phyloP scores from a whole-genome alignment of 257 asterid species.

The Solanum peruvianum region DNA sequence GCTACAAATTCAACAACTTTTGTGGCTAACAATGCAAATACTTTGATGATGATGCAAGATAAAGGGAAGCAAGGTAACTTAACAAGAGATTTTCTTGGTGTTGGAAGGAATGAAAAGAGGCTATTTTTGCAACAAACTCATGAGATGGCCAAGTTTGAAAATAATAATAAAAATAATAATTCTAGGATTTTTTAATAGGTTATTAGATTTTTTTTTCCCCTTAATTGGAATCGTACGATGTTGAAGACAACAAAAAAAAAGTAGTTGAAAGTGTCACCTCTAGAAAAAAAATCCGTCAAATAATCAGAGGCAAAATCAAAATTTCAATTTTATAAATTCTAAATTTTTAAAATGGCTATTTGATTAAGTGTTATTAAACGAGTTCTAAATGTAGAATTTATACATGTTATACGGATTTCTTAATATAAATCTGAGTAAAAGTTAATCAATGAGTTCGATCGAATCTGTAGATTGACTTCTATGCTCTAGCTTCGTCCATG shows the following conservation, averaged over 20 bases:
- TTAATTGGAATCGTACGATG: not conserved
- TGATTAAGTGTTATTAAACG: not conserved
- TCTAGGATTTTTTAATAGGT: not conserved
- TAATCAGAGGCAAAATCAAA: not conserved
- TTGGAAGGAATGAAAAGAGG: constrained; percentile 33
- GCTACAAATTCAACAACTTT: constrained; percentile 5
- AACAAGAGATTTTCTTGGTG: constrained; percentile 78
- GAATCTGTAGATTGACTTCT: too few species aligned
- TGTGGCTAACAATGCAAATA: constrained; percentile 1
- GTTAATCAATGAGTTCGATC: too few species aligned
- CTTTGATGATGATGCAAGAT: not conserved
- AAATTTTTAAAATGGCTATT: not conserved
- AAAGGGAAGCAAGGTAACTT: constrained; percentile 18
- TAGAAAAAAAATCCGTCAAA: not conserved
- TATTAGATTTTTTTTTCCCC: not conserved
- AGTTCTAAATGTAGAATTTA: not conserved
- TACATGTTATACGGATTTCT: not conserved
- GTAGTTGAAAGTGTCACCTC: not conserved
- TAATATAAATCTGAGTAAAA: not conserved
- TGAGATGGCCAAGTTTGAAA: constrained; percentile 36
- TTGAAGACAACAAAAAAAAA: not conserved
- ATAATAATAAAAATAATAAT: not conserved
- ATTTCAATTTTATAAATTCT: not conserved
- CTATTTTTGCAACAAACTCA: constrained; percentile 31
- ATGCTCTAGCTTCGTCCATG: not conserved